Evolutionary conservation across 139 green algal genomes (phyloP).

Genomic region (Nannochloris sp.): DNA sequence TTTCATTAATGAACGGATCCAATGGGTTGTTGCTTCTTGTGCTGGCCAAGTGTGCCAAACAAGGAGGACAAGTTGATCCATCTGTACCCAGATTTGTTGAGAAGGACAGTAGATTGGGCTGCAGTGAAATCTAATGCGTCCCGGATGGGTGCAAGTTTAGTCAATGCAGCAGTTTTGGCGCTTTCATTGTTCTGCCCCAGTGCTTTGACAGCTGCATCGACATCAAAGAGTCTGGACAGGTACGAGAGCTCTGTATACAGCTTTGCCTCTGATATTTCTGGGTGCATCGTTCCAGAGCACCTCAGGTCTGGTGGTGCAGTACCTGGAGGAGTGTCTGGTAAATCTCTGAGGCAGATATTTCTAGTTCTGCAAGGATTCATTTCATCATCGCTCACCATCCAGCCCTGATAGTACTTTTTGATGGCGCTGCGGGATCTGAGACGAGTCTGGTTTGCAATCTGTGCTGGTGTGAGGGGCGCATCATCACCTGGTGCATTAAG

Average conservation of each 20-base stretch:
- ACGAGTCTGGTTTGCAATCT: conserved; percentile 68
- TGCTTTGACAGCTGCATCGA: conserved; percentile 29
- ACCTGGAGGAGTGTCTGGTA: background rate
- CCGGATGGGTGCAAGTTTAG: conserved; percentile 16
- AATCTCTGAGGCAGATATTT: conserved; percentile 34
- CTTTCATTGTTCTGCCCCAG: conserved; percentile 19
- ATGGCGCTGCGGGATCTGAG: conserved; percentile 32
- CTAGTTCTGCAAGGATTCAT: conserved; percentile 34
- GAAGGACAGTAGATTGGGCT: conserved; percentile 28
- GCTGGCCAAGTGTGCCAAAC: conserved; percentile 22
- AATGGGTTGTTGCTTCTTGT: too few species aligned
- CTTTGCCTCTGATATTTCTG: conserved; percentile 31
- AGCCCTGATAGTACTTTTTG: conserved; percentile 53
- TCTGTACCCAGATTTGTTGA: conserved; percentile 43
- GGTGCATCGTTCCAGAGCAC: conserved; percentile 28
- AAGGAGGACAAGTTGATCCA: conserved; percentile 59
- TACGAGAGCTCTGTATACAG: conserved; percentile 64
- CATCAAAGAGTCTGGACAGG: conserved; percentile 50
- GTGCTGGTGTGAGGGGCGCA: conserved; percentile 23
- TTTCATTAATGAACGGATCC: too few species aligned
- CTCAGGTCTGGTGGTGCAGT: conserved; percentile 15
- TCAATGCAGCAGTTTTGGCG: conserved; percentile 12
- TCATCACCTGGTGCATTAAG: conserved; percentile 21
- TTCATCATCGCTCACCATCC: conserved; percentile 62
- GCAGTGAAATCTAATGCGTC: conserved; percentile 35